Base-by-base conservation (phyloP, 2,329 filamentous ascomycete genomes). In the Fusarium lyarnte region DNA sequence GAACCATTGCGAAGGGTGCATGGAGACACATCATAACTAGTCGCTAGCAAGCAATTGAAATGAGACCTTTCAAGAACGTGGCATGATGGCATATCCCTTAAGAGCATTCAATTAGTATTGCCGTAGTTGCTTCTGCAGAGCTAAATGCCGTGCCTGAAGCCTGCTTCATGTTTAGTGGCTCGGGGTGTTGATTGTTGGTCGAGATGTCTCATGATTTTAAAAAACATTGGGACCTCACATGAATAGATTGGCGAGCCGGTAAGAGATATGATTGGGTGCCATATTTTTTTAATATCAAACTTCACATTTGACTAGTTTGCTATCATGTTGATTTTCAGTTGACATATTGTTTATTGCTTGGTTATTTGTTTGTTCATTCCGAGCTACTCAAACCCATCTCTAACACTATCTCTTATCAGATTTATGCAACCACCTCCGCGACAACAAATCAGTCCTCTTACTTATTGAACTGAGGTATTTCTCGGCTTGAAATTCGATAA, bases 391-490 rank as follows among this genome's bases (percentile, higher is more conserved):
- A 27, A 16, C 10, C 27, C 17, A 21, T n/a, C 19, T 33, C 42
- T 16, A 19, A 41, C 43, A 43, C 42, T 21, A 31, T 47, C 21
- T 36, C 41, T 17, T 23, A 25, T n/a, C 27, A 38, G 25, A 49
- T 27, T 47, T 16, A 47, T n/a, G n/a, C 35, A 54, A 25, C 38
- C 21, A 55, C 58, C 42, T 39, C 38, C 21, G 29, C 47, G 35
- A 23, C 47, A 54, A 54, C 35, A 38, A 46, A 46, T 52, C 38
- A 33, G 51, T 55, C 69, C 23, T 52, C 57, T 72, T 58, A 46
- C 57, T 38, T 36, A 54, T 71, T 43, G 27, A 35, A 52, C 36
- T 23, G 29, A 71, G 70, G 45, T 58, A 74, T 68, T 60, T 66
- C 58, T 73, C 62, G 58, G 66, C 62, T 71, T 21, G 61, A 54